These are phyloP conservation scores for Dichomitus squalens DNA, from an alignment of 1,284 basidiomycete species.

Conservation along the genomic window DNA sequence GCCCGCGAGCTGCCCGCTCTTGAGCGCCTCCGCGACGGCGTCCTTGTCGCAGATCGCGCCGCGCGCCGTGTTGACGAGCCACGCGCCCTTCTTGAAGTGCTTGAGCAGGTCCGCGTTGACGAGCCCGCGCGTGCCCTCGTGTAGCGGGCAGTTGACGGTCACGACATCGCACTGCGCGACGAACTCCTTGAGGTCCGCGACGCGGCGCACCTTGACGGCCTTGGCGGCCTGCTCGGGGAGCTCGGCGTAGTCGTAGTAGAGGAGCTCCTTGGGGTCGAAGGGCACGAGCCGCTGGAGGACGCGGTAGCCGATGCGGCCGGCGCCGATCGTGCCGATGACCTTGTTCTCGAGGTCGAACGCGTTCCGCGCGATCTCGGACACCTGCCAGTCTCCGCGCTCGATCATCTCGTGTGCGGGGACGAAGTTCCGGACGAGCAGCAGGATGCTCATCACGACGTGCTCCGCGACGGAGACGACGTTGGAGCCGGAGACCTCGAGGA, in stretches of 20 bases:
- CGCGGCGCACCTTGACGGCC: conserved; percentile 73
- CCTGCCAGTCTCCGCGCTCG: conserved; percentile 83
- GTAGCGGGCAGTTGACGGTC: conserved; percentile 90
- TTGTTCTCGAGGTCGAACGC: conserved; percentile 91
- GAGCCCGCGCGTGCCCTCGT: conserved; percentile 84
- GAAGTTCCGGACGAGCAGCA: conserved; percentile 88
- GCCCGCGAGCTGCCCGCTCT: conserved; percentile 75
- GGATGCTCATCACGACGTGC: conserved; percentile 86
- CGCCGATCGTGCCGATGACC: conserved; percentile 88
- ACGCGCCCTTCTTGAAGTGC: conserved; percentile 92
- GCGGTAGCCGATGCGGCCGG: conserved; percentile 88
- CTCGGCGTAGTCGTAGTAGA: conserved; percentile 91
- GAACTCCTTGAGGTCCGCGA: conserved; percentile 84
- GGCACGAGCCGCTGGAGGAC: conserved; percentile 87
- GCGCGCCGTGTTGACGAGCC: conserved; percentile 93
- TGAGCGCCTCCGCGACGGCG: conserved; percentile 78
- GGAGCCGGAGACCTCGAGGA: conserved; percentile 38
- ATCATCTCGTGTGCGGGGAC: conserved; percentile 86
- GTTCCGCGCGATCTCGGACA: conserved; percentile 79
- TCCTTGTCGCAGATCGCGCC: conserved; percentile 91
- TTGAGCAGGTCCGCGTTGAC: conserved; percentile 83
- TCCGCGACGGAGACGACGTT: conserved; percentile 94
- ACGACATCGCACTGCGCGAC: conserved; percentile 84
- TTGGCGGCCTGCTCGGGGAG: conserved; percentile 78
- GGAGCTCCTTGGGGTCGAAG: conserved; percentile 89